Percentiles rank a stretch among this genome's conserved stretches.
Evolutionary conservation across 2,329 filamentous ascomycete species (phyloP).

Genomic region (Xylariaceae sp.): DNA sequence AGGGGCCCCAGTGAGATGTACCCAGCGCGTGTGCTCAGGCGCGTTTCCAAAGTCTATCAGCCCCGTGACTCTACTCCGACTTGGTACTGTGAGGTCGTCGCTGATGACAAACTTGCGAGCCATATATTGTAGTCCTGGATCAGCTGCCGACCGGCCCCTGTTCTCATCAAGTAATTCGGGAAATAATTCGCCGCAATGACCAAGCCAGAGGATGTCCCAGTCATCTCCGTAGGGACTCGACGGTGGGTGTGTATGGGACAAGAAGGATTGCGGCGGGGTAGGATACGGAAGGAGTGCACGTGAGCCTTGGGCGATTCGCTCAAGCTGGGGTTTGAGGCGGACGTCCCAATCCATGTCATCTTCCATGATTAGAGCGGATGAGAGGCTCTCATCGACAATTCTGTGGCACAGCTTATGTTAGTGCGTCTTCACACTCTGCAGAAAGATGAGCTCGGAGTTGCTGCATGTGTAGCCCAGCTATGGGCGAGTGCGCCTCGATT

Average conservation of each 20-base stretch:
- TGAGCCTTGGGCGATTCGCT: slow-evolving; percentile 18
- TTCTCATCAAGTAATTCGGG: slow-evolving; percentile 5
- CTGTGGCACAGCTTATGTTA: no score
- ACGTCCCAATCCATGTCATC: slow-evolving; percentile 46
- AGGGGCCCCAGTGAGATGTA: no score
- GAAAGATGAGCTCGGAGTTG: neutral
- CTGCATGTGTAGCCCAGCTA: neutral
- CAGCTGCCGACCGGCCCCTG: neutral
- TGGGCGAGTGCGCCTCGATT: no score
- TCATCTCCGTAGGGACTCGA: slow-evolving; percentile 35
- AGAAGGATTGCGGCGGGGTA: slow-evolving; percentile 12
- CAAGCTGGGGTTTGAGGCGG: slow-evolving; percentile 35
- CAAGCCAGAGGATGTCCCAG: slow-evolving; percentile 50
- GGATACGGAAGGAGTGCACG: slow-evolving; percentile 3
- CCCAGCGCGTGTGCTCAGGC: no score
- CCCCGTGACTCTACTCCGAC: no score
- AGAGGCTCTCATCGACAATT: slow-evolving; percentile 38
- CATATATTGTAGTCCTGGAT: neutral
- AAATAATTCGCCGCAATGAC: slow-evolving; percentile 40
- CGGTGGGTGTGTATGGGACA: slow-evolving; percentile 18
- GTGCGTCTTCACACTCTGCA: slow-evolving; percentile 17
- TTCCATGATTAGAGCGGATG: slow-evolving; percentile 39
- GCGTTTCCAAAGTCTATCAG: no score
- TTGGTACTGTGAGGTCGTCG: no score
- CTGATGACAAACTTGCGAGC: slow-evolving; percentile 5